Percentiles rank a stretch among this genome's conserved stretches.
phyloP scores from a whole-genome alignment of 1,284 basidiomycete genomes.

The Moesziomyces parantarcticus region DNA sequence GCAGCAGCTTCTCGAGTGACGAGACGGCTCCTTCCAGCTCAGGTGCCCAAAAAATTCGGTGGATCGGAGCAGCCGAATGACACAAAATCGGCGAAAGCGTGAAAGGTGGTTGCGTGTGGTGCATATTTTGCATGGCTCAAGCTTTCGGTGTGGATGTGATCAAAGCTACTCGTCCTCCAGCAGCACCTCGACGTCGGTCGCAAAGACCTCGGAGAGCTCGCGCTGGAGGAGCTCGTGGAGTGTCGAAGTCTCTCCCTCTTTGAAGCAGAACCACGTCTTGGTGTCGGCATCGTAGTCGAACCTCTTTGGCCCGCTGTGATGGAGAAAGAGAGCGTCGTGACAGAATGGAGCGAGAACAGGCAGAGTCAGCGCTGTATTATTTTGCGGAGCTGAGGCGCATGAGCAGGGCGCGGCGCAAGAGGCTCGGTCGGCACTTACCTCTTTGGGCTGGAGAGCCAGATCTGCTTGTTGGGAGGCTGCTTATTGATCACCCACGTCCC shows the following conservation, averaged over 20 bases:
- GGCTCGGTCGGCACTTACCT: slow-evolving; percentile 34
- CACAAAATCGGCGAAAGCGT: background rate
- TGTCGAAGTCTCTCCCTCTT: slow-evolving; percentile 52
- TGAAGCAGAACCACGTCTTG: slow-evolving; percentile 59
- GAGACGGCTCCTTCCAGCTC: background rate
- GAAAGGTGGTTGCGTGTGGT: too few relatives aligned
- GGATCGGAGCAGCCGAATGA: background rate
- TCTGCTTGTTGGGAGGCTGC: slow-evolving; percentile 98
- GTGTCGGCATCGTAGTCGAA: slow-evolving; percentile 61
- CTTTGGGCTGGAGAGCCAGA: slow-evolving; percentile 91
- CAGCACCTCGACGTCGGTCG: slow-evolving; percentile 38
- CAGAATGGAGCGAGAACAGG: background rate
- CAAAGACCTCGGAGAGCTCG: slow-evolving; percentile 58
- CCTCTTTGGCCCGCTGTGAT: slow-evolving; percentile 63
- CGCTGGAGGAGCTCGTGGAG: slow-evolving; percentile 52
- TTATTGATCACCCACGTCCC: slow-evolving; percentile 99
- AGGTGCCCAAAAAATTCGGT: background rate
- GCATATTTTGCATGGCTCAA: background rate
- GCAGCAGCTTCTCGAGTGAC: background rate
- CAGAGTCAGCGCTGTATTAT: background rate
- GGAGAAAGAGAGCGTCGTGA: background rate
- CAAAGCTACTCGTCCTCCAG: slow-evolving; percentile 18
- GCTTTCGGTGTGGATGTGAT: background rate
- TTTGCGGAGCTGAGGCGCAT: background rate
- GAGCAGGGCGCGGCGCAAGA: too few relatives aligned